Conservation (phyloP, 2,329 filamentous ascomycete species). For the Aureobasidium leucospermi region DNA sequence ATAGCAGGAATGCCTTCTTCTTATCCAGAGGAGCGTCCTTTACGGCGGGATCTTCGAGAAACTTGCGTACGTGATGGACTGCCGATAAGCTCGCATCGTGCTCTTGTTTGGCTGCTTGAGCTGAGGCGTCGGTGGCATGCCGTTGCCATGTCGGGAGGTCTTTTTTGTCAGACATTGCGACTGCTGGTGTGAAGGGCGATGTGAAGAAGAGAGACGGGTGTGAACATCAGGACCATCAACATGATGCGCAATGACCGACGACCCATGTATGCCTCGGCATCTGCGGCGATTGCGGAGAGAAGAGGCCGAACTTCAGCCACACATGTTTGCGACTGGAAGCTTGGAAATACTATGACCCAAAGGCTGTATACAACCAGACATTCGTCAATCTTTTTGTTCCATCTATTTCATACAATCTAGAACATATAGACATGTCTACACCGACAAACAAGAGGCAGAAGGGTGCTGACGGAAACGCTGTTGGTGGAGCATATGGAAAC, state of each 20-base stretch:
- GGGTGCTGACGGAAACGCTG: neutral
- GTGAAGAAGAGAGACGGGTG: neutral
- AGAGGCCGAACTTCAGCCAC: too few relatives aligned
- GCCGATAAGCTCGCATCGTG: neutral
- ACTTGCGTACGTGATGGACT: slow-evolving; percentile 63
- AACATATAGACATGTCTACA: neutral
- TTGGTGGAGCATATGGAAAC: neutral
- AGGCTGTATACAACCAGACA: neutral
- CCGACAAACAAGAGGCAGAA: slow-evolving; percentile 12
- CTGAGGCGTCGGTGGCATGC: neutral
- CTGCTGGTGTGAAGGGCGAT: neutral
- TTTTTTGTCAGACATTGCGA: slow-evolving; percentile 23
- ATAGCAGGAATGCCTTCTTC: slow-evolving; percentile 68
- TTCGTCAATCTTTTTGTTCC: neutral
- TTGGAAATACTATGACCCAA: too few relatives aligned
- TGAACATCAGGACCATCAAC: neutral
- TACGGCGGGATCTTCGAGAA: slow-evolving; percentile 69
- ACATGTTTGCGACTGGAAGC: too few relatives aligned
- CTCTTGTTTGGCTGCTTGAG: slow-evolving; percentile 4
- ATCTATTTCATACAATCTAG: neutral
- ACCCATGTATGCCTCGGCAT: too few relatives aligned
- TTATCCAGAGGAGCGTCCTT: slow-evolving; percentile 60
- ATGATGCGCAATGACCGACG: too few relatives aligned
- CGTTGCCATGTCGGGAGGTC: slow-evolving; percentile 30
- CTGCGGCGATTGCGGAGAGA: too few relatives aligned